Conservation (phyloP, 2,329 filamentous ascomycete genomes). For the Sarocladium strictum region DNA sequence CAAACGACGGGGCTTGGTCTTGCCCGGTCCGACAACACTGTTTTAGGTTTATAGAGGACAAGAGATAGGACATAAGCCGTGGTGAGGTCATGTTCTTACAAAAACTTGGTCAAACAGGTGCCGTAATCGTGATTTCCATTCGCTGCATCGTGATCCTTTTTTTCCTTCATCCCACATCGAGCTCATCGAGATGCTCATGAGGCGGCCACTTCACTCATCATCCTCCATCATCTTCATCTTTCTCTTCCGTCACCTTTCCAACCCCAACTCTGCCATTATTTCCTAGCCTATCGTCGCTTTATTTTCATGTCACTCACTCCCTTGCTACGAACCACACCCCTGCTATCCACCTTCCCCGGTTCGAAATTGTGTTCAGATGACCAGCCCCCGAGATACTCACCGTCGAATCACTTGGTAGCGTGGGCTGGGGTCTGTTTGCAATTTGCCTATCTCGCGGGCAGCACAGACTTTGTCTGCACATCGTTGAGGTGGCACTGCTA, state of each 20-base stretch:
- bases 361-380: neutral
- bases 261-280: neutral
- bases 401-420: neutral
- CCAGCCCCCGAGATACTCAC: conserved; percentile 1
- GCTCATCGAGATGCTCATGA: neutral
- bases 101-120: neutral
- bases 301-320: conserved; percentile 3
- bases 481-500: neutral
- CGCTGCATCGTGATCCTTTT: conserved; percentile 4
- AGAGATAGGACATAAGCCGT: neutral
- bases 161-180: neutral
- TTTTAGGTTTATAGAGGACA: neutral
- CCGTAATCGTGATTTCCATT: neutral
- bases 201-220: neutral
- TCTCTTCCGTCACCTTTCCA: neutral
- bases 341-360: neutral
- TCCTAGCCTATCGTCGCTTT: conserved; percentile 6
- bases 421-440: conserved; percentile 2
- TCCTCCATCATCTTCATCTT: neutral
- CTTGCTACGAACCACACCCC: neutral
- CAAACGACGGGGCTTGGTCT: too few relatives aligned
- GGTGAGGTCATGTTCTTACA: neutral
- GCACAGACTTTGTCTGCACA: neutral
- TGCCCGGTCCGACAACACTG: too few relatives aligned
- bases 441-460: neutral